Evolutionary conservation across 352 stramenopile species (phyloP).

Genomic region (Globisporangium takayamanum): DNA sequence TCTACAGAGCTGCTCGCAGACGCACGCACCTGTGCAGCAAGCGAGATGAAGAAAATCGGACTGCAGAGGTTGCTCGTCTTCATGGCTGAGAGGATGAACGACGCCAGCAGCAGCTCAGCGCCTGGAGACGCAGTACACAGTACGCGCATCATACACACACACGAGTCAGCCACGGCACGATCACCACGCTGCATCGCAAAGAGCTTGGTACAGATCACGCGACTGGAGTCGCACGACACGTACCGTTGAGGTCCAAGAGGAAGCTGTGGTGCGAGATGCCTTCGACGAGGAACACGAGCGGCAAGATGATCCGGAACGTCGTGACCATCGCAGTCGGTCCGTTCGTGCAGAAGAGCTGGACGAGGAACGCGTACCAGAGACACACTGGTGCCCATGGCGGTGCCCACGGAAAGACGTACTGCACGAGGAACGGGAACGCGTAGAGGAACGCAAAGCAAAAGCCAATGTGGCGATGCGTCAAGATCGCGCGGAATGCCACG

Average conservation of each 20-base stretch:
- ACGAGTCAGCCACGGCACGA: background rate
- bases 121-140: conserved; percentile 19
- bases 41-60: conserved; percentile 77
- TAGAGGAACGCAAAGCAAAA: conserved; percentile 88
- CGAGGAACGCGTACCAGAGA: conserved; percentile 87
- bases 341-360: conserved; percentile 84
- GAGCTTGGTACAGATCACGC: background rate
- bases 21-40: conserved; percentile 55
- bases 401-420: conserved; percentile 85
- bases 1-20: background rate
- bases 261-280: conserved; percentile 88
- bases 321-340: conserved; percentile 80
- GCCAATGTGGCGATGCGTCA: conserved; percentile 81
- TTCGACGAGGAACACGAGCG: conserved; percentile 81
- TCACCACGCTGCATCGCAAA: background rate
- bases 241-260: conserved; percentile 85
- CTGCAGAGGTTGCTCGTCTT: conserved; percentile 85
- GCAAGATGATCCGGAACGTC: conserved; percentile 78
- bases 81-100: conserved; percentile 81
- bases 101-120: conserved; percentile 73
- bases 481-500: conserved; percentile 71
- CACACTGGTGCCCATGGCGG: conserved; percentile 85
- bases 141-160: background rate
- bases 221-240: background rate
- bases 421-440: conserved; percentile 79